Evolutionary conservation across 2,329 filamentous ascomycete species (phyloP).

Genomic region (Fusarium buharicum): DNA sequence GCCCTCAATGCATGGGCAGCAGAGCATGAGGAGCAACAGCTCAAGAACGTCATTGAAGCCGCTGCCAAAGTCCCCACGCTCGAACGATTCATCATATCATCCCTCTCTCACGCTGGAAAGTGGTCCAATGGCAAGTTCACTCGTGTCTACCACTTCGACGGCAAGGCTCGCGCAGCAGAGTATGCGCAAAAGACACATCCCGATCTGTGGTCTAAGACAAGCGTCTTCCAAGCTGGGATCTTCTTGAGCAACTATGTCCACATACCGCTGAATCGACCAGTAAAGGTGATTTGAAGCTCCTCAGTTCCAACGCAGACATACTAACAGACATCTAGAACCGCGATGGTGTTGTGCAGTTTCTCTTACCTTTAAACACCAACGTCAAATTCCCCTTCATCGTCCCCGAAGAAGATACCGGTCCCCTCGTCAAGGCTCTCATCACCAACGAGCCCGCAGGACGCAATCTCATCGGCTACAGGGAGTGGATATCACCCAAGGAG

Average conservation of each 20-base stretch:
- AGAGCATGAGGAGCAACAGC: conserved; percentile 51
- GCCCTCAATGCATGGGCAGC: conserved; percentile 32
- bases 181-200: conserved; percentile 41
- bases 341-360: conserved; percentile 37
- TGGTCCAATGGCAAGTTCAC: conserved; percentile 55
- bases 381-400: conserved; percentile 41
- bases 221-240: conserved; percentile 26
- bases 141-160: conserved; percentile 55
- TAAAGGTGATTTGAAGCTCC: conserved; percentile 11
- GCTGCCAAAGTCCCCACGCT: conserved; percentile 48
- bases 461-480: conserved; percentile 42
- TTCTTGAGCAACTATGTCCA: conserved; percentile 35
- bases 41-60: conserved; percentile 51
- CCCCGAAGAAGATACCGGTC: conserved; percentile 42
- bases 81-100: conserved; percentile 54
- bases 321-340: conserved; percentile 13
- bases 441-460: conserved; percentile 25
- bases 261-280: background rate
- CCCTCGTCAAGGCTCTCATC: conserved; percentile 39
- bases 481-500: conserved; percentile 34
- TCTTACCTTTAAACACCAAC: conserved; percentile 16
- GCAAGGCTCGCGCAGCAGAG: conserved; percentile 51
- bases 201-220: conserved; percentile 40
- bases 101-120: conserved; percentile 49
- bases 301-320: too few species aligned